A percentile compares a stretch with the other conserved stretches of the same genome.
Conservation (phyloP, 2,329 filamentous ascomycete species). For the Colletotrichum godetiae region DNA sequence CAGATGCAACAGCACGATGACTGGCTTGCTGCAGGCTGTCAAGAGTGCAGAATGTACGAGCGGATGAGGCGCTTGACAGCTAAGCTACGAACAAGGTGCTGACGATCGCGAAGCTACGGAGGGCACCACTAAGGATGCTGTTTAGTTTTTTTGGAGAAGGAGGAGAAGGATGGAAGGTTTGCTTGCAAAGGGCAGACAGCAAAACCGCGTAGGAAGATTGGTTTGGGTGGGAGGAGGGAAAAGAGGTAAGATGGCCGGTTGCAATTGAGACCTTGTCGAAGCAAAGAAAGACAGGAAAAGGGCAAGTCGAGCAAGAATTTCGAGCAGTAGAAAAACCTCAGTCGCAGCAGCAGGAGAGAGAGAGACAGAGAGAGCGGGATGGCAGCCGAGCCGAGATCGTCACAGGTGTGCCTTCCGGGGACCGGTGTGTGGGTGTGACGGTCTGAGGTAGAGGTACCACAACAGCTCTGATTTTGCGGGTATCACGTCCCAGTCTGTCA, state of each 20-base stretch:
- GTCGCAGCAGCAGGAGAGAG: conserved; percentile 13
- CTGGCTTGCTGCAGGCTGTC: conserved; percentile 25
- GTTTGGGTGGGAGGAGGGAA: background rate
- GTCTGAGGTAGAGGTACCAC: conserved; percentile 25
- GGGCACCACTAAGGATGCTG: conserved; percentile 6
- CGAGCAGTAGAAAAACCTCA: conserved; percentile 17
- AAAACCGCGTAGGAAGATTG: background rate
- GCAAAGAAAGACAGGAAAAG: background rate
- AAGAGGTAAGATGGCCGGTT: conserved; percentile 18
- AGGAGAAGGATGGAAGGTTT: background rate
- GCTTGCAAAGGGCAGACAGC: background rate
- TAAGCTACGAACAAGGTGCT: conserved; percentile 20
- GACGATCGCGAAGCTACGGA: conserved; percentile 31
- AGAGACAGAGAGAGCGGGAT: conserved; percentile 24
- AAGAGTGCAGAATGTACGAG: background rate
- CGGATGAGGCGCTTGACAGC: background rate
- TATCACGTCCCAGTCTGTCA: background rate
- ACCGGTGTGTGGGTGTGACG: conserved; percentile 15
- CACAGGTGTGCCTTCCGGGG: conserved; percentile 26
- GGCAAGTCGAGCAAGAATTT: conserved; percentile 12
- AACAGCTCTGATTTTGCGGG: conserved; percentile 11
- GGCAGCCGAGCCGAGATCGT: conserved; percentile 34
- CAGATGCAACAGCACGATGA: conserved; percentile 5
- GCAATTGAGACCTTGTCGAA: conserved; percentile 27
- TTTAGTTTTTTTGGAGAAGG: background rate